Evolutionary conservation across 371 early-diverging fungal genomes (phyloP).

Genomic region (Rhizomucor miehei): DNA sequence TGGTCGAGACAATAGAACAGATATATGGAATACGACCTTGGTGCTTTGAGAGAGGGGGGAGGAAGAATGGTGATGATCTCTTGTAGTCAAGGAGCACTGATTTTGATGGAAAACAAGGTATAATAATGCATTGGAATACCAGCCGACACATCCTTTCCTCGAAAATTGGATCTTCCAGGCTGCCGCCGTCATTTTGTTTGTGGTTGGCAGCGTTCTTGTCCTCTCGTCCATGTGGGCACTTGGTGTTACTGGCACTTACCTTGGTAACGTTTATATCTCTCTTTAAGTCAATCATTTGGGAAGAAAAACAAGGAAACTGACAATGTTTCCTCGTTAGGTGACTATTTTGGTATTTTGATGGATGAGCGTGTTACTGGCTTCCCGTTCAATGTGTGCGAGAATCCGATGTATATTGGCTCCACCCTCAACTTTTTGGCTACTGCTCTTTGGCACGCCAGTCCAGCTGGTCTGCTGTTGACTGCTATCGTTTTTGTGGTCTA

Average conservation of each 20-base stretch:
- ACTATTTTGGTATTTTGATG: slow-evolving; percentile 95
- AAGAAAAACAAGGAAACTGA: neutral
- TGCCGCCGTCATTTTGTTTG: slow-evolving; percentile 53
- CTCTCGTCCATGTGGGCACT: slow-evolving; percentile 83
- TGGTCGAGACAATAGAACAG: neutral
- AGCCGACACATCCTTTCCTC: slow-evolving; percentile 59
- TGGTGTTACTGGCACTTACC: slow-evolving; percentile 89
- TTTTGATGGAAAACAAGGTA: slow-evolving; percentile 32
- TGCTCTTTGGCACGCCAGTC: slow-evolving; percentile 70
- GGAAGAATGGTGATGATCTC: too few relatives aligned
- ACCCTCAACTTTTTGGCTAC: slow-evolving; percentile 83
- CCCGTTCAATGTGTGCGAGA: slow-evolving; percentile 88
- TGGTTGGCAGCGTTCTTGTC: slow-evolving; percentile 74
- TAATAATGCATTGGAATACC: slow-evolving; percentile 64
- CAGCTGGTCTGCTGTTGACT: slow-evolving; percentile 73
- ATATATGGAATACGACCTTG: too few relatives aligned
- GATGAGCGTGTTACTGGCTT: slow-evolving; percentile 81
- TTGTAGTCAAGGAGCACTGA: too few relatives aligned
- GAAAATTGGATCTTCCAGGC: slow-evolving; percentile 39
- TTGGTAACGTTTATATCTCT: slow-evolving; percentile 50
- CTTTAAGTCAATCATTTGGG: slow-evolving; percentile 1
- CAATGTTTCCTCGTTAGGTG: slow-evolving; percentile 50
- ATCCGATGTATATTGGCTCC: slow-evolving; percentile 95
- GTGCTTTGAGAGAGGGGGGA: too few relatives aligned
- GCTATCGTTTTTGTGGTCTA: slow-evolving; percentile 71